These are phyloP conservation scores for Oryza glumipatula DNA, from an alignment of 176 grass and related monocot species.

Conservation along the genomic window DNA sequence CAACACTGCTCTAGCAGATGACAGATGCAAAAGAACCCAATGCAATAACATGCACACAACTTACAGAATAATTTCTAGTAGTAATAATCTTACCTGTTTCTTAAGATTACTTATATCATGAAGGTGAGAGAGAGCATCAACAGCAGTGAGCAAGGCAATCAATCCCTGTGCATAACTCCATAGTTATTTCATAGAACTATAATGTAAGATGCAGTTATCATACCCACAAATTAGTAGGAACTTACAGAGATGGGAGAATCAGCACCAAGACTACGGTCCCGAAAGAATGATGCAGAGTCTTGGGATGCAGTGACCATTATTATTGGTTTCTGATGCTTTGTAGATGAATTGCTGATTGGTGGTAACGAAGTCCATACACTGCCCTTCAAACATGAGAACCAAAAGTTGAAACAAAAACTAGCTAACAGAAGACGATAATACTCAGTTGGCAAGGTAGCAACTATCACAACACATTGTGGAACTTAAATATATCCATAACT, in stretches of 20 bases:
- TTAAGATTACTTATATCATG: slow-evolving; percentile 71
- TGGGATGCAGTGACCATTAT: slow-evolving; percentile 76
- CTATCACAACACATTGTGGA: slow-evolving; percentile 4
- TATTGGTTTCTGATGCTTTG: slow-evolving; percentile 64
- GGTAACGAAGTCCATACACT: slow-evolving; percentile 98
- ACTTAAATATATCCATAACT: slow-evolving; percentile 20
- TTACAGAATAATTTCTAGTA: background rate
- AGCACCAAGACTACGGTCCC: slow-evolving; percentile 83
- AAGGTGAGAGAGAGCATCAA: slow-evolving; percentile 92
- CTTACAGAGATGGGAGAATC: slow-evolving; percentile 99
- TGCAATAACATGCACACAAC: slow-evolving; percentile 19
- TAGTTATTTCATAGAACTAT: slow-evolving; percentile 33
- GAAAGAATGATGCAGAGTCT: slow-evolving; percentile 92
- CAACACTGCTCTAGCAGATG: slow-evolving; percentile 10
- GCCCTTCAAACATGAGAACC: slow-evolving; percentile 78
- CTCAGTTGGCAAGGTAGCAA: background rate
- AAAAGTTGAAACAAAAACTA: slow-evolving; percentile 44
- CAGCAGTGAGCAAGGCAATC: slow-evolving; percentile 95
- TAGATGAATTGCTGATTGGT: slow-evolving; percentile 67
- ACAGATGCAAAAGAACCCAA: slow-evolving; percentile 18
- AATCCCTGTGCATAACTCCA: slow-evolving; percentile 65
- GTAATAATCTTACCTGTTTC: slow-evolving; percentile 73
- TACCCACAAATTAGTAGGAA: background rate
- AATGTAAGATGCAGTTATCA: slow-evolving; percentile 16
- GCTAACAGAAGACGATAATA: slow-evolving; percentile 19